These are phyloP conservation scores for Phytophthora constricta DNA, from an alignment of 352 stramenopile species.

Conservation along the genomic window DNA sequence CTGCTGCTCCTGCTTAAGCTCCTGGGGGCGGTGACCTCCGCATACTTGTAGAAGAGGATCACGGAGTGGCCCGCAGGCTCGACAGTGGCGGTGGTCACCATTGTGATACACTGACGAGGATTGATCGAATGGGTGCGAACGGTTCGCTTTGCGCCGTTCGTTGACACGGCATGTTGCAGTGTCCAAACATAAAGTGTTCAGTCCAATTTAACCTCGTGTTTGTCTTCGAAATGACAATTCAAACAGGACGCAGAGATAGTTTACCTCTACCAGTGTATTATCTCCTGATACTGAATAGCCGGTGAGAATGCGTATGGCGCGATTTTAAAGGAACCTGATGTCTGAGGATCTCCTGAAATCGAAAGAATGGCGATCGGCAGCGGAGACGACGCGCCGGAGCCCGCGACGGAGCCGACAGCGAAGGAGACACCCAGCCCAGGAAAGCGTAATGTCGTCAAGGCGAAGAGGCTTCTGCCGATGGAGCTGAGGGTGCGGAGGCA, in stretches of 20 bases:
- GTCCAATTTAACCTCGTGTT: neutral
- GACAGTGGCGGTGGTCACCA: constrained; percentile 18
- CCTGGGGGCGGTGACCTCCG: constrained; percentile 46
- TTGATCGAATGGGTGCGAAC: constrained; percentile 29
- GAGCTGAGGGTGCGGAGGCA: constrained; percentile 61
- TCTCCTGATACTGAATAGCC: constrained; percentile 4
- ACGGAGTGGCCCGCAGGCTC: constrained; percentile 42
- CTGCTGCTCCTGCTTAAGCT: constrained; percentile 57
- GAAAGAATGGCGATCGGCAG: constrained; percentile 15
- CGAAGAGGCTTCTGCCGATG: constrained; percentile 71
- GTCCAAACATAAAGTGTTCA: neutral
- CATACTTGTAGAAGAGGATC: constrained; percentile 87
- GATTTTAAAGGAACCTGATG: too few relatives aligned
- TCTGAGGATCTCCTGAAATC: neutral
- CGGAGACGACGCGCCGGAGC: constrained; percentile 15
- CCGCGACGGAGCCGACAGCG: constrained; percentile 9
- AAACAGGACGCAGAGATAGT: neutral
- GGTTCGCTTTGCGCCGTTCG: neutral
- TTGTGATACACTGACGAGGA: constrained; percentile 6
- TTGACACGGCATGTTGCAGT: constrained; percentile 11
- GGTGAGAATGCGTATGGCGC: constrained; percentile 3
- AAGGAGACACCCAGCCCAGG: constrained; percentile 20
- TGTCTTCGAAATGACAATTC: neutral
- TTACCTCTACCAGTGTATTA: neutral
- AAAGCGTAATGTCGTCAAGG: constrained; percentile 39